Conservation (phyloP, 805 yeast genomes). For the Blastobotrys chiropterorum region DNA sequence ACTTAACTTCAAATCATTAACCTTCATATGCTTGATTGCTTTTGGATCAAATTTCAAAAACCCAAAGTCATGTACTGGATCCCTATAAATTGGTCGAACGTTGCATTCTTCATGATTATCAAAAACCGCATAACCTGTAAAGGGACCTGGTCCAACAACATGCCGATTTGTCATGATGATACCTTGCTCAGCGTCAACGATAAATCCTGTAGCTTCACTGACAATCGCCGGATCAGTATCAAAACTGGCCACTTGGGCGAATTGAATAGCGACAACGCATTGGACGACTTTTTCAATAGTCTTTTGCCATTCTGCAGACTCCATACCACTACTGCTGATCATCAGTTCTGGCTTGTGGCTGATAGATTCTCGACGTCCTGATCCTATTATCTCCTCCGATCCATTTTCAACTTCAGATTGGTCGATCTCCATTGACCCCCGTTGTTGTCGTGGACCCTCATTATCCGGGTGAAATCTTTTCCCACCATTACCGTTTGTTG, state of each 20-base stretch:
- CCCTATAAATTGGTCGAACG: conserved; percentile 80
- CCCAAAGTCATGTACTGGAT: conserved; percentile 94
- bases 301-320: conserved; percentile 55
- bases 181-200: conserved; percentile 77
- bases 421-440: conserved; percentile 2
- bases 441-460: background rate
- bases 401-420: background rate
- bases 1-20: conserved; percentile 57
- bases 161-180: conserved; percentile 87
- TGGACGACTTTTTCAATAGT: conserved; percentile 78
- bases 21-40: conserved; percentile 64
- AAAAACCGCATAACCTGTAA: conserved; percentile 83
- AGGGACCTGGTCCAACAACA: conserved; percentile 94
- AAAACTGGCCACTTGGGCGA: conserved; percentile 77
- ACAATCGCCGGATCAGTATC: conserved; percentile 79
- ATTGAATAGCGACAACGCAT: conserved; percentile 84
- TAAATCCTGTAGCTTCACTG: conserved; percentile 88
- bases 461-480: background rate
- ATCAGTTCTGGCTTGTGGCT: background rate
- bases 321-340: conserved; percentile 5
- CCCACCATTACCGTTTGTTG: background rate
- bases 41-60: conserved; percentile 72
- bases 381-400: background rate
- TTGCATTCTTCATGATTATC: conserved; percentile 93
- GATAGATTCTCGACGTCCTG: background rate